These are phyloP conservation scores for Warburgia ugandensis DNA, from an alignment of 164 flowering plant species.

Conservation along the genomic window DNA sequence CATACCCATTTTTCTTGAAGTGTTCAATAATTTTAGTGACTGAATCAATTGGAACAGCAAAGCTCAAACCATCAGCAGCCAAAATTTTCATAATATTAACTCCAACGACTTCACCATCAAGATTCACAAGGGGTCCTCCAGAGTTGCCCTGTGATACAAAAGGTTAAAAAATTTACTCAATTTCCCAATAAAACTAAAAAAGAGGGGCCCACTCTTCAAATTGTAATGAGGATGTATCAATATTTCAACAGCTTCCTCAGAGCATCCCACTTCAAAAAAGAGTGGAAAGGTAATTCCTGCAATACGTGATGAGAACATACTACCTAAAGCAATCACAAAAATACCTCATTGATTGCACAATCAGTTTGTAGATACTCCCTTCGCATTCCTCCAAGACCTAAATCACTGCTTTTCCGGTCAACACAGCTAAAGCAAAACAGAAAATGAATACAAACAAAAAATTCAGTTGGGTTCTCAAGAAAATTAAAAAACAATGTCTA, in stretches of 20 bases:
- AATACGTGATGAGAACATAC: not conserved
- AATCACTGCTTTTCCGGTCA: slow-evolving; percentile 92
- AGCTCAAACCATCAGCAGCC: slow-evolving; percentile 75
- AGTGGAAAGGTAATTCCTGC: too few species aligned
- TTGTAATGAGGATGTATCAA: not conserved
- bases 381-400: slow-evolving; percentile 84
- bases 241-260: not conserved
- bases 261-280: not conserved
- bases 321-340: not conserved
- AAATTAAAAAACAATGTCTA: too few species aligned
- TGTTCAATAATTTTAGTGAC: slow-evolving; percentile 67
- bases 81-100: slow-evolving; percentile 69
- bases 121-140: slow-evolving; percentile 90
- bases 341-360: slow-evolving; percentile 86
- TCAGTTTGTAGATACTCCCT: slow-evolving; percentile 92
- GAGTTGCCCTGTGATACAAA: slow-evolving; percentile 66
- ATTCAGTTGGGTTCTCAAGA: too few species aligned
- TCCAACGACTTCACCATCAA: slow-evolving; percentile 92
- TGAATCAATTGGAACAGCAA: slow-evolving; percentile 82
- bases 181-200: not conserved
- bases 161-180: not conserved
- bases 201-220: not conserved
- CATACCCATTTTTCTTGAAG: slow-evolving; percentile 79
- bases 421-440: slow-evolving; percentile 50
- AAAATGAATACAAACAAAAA: too few species aligned